phyloP scores from a whole-genome alignment of 768 basidiomycete species.

The Lepiota venenata region DNA sequence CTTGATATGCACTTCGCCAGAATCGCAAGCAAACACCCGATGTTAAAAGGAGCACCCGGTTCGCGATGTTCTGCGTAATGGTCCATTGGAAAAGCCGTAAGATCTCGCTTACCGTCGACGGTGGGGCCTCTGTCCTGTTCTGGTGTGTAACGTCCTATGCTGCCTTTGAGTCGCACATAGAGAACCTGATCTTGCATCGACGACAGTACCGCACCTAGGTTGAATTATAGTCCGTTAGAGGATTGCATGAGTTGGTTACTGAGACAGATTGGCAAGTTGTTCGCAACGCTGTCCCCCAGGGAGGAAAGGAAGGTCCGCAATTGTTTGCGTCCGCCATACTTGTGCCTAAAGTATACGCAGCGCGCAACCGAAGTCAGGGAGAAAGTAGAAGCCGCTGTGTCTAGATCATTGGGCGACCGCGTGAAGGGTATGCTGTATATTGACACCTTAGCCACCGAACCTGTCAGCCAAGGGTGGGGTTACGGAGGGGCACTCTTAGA shows the following conservation, averaged over 20 bases:
- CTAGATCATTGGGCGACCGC: conserved; percentile 15
- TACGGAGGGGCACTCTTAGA: conserved; percentile 22
- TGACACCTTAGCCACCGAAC: conserved; percentile 18
- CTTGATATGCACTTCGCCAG: background rate
- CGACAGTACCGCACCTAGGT: background rate
- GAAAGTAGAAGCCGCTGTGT: conserved; percentile 13
- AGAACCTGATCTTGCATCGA: background rate
- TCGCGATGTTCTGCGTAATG: conserved; percentile 14
- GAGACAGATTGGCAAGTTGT: background rate
- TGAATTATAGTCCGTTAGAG: background rate
- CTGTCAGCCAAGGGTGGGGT: conserved; percentile 18
- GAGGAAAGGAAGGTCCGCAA: conserved; percentile 3
- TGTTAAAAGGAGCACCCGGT: conserved; percentile 6
- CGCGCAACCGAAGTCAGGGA: conserved; percentile 16
- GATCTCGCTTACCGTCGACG: conserved; percentile 19
- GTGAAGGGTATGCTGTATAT: conserved; percentile 20
- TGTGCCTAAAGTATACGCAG: conserved; percentile 8
- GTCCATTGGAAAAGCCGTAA: conserved; percentile 14
- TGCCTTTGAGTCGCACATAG: background rate
- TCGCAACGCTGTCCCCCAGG: background rate
- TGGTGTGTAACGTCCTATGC: conserved; percentile 11
- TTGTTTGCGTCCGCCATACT: background rate
- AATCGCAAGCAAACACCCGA: conserved; percentile 11
- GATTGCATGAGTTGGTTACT: background rate
- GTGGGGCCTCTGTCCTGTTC: conserved; percentile 16